A percentile compares a stretch with the other conserved stretches of the same genome.
Evolutionary conservation across 352 stramenopile species (phyloP).

Genomic region (Globisporangium parvum): DNA sequence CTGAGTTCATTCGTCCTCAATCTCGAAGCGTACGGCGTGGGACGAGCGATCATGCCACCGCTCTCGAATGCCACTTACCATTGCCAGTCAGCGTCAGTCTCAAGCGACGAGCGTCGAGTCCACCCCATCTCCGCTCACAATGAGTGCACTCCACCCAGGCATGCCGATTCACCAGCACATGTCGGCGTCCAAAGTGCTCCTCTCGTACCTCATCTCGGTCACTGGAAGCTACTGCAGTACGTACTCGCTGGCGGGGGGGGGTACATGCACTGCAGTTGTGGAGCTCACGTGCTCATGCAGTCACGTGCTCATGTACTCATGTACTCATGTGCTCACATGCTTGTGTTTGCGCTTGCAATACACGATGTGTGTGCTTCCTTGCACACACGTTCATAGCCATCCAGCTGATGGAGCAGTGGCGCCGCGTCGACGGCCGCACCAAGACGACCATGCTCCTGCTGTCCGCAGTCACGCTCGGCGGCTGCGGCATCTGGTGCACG

Average conservation of each 20-base stretch:
- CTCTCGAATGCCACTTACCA: too few species aligned
- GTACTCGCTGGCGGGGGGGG: too few species aligned
- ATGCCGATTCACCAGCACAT: conserved; percentile 26
- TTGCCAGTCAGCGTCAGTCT: too few species aligned
- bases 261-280: too few species aligned
- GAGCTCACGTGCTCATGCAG: too few species aligned
- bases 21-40: too few species aligned
- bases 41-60: too few species aligned
- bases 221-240: conserved; percentile 59
- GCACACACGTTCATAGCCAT: conserved; percentile 26
- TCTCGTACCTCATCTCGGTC: conserved; percentile 51
- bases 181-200: conserved; percentile 29
- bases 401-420: conserved; percentile 69
- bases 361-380: background rate
- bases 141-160: background rate
- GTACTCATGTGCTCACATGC: background rate
- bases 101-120: too few species aligned
- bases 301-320: too few species aligned
- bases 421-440: conserved; percentile 18
- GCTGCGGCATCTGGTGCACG: conserved; percentile 61
- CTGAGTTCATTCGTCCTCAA: too few species aligned
- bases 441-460: conserved; percentile 36
- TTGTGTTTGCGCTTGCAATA: background rate
- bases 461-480: conserved; percentile 35
- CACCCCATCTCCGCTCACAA: background rate